phyloP scores from a whole-genome alignment of 208 protist species.

The Trypanosomatidae sp. region DNA sequence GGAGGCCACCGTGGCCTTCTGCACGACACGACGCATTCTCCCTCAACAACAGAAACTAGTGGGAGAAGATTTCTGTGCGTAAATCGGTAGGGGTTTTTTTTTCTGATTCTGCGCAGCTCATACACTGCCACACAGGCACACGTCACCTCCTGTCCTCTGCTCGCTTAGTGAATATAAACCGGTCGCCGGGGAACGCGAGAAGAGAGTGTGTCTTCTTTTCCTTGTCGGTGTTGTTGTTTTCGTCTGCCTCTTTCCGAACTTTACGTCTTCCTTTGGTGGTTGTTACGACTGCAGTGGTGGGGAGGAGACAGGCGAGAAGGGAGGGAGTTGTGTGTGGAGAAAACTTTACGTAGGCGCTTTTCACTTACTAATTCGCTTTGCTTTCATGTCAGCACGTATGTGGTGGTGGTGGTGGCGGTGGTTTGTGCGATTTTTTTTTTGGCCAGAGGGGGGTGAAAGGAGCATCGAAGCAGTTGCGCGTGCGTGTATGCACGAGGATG shows the following conservation, averaged over 20 bases:
- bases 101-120: not conserved
- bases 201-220: too few species aligned
- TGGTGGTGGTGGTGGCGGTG: too few species aligned
- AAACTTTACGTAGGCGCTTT: not conserved
- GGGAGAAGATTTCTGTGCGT: not conserved
- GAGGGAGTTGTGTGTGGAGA: not conserved
- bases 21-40: conserved; percentile 51
- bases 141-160: too few species aligned
- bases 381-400: not conserved
- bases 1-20: conserved; percentile 26
- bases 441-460: not conserved
- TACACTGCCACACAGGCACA: too few species aligned
- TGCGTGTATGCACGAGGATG: not conserved
- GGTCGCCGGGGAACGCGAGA: too few species aligned
- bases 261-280: too few species aligned
- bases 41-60: not conserved
- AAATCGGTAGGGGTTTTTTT: not conserved
- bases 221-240: too few species aligned
- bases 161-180: too few species aligned
- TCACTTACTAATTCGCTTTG: not conserved
- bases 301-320: too few species aligned
- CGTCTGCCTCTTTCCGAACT: too few species aligned
- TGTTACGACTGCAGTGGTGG: too few species aligned
- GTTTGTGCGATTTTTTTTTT: too few species aligned
- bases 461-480: not conserved